Evolutionary conservation across 176 grass and related monocot genomes (phyloP).

Genomic region (Phoenix roebelenii): DNA sequence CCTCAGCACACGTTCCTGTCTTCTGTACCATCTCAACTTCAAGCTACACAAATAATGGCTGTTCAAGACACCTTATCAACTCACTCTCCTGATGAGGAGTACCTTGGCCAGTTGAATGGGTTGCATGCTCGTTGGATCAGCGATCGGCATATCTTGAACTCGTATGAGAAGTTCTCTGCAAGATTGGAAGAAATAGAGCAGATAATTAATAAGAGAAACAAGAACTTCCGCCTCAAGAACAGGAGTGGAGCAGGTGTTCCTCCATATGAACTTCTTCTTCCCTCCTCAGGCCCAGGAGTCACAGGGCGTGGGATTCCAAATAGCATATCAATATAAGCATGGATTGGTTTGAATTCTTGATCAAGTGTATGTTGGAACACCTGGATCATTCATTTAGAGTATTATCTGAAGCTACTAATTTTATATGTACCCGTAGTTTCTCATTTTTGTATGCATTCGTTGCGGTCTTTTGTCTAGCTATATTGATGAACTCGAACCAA

Average conservation of each 20-base stretch:
- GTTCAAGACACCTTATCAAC: conserved; percentile 36
- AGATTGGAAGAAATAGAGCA: conserved; percentile 35
- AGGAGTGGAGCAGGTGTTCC: conserved; percentile 42
- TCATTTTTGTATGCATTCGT: no score
- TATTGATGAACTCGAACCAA: no score
- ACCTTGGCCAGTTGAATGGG: conserved; percentile 31
- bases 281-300: conserved; percentile 27
- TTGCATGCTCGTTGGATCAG: conserved; percentile 16
- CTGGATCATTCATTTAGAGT: no score
- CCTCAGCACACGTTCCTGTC: conserved; percentile 29
- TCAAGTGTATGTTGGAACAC: no score
- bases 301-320: conserved; percentile 49
- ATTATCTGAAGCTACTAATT: no score
- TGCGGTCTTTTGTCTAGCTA: no score
- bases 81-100: conserved; percentile 56
- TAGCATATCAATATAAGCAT: conserved; percentile 61
- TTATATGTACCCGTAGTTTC: no score
- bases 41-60: conserved; percentile 19
- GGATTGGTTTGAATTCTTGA: no score
- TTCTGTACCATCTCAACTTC: conserved; percentile 39
- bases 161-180: conserved; percentile 31
- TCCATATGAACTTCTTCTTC: conserved; percentile 45
- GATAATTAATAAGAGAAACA: conserved; percentile 34
- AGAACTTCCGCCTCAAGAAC: conserved; percentile 11
- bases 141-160: conserved; percentile 6